These are phyloP conservation scores for Mentha longifolia DNA, from an alignment of 257 asterid genomes.

Conservation along the genomic window DNA sequence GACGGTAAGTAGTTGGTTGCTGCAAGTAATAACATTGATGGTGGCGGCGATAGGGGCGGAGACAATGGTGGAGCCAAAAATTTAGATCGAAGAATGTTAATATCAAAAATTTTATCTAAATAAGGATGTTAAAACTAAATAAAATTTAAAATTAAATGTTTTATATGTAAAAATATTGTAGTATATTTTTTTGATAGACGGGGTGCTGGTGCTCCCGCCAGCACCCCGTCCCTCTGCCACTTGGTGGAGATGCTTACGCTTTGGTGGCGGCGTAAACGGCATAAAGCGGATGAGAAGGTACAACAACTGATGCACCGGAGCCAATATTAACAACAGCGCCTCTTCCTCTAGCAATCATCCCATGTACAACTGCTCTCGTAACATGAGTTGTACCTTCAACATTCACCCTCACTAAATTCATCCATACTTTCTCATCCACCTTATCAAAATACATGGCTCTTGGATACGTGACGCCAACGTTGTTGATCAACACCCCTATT, in stretches of 20 bases:
- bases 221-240: too few species aligned
- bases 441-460: constrained; percentile 73
- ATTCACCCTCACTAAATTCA: constrained; percentile 70
- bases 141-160: too few species aligned
- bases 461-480: constrained; percentile 83
- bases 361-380: constrained; percentile 50
- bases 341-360: constrained; percentile 58
- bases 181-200: too few species aligned
- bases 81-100: too few species aligned
- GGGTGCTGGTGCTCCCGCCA: too few species aligned
- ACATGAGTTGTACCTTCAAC: constrained; percentile 58
- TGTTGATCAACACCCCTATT: constrained; percentile 80
- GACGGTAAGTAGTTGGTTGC: background rate
- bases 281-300: constrained; percentile 88
- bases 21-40: background rate
- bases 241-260: constrained; percentile 60
- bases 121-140: too few species aligned
- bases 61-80: too few species aligned
- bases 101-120: too few species aligned
- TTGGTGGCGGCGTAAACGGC: constrained; percentile 91
- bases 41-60: background rate
- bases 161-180: too few species aligned
- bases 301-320: constrained; percentile 75
- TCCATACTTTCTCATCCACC: constrained; percentile 64
- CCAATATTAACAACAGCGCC: constrained; percentile 79